Evolutionary conservation across 2,329 filamentous ascomycete species (phyloP).

Genomic region (Fusarium udum): DNA sequence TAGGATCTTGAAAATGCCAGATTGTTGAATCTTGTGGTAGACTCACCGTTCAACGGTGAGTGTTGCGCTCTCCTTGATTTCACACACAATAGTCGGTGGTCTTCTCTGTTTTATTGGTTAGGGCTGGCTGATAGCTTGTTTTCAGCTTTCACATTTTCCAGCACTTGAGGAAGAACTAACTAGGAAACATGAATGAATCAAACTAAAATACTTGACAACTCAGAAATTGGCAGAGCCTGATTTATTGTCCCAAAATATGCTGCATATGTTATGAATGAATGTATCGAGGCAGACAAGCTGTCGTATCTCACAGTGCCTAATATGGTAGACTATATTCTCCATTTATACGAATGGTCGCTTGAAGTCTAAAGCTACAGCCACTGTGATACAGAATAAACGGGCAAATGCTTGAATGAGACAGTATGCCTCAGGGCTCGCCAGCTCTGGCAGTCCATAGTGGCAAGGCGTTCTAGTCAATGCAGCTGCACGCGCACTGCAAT

Average conservation of each 20-base stretch:
- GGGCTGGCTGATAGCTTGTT: not conserved
- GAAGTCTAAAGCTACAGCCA: not conserved
- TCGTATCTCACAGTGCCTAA: not conserved
- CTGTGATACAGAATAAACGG: slow-evolving; percentile 10
- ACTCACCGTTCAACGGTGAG: not conserved
- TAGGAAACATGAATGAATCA: not conserved
- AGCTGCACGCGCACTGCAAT: slow-evolving; percentile 4
- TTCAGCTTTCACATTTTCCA: not conserved
- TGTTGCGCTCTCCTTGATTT: not conserved
- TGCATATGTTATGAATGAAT: not conserved
- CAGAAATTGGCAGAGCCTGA: not conserved
- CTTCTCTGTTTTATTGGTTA: not conserved
- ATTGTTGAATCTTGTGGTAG: not conserved
- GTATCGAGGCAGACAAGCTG: not conserved
- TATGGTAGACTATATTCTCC: not conserved
- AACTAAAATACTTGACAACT: not conserved
- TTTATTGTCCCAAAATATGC: not conserved
- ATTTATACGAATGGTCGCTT: not conserved
- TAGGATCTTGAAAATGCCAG: not conserved
- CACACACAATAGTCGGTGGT: not conserved
- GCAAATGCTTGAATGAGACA: not conserved
- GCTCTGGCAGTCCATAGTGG: not conserved
- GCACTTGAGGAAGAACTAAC: not conserved
- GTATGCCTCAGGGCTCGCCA: not conserved
- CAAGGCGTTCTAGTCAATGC: slow-evolving; percentile 28